Conservation (phyloP, 768 basidiomycete species). For the Leccinum rimulosum region DNA sequence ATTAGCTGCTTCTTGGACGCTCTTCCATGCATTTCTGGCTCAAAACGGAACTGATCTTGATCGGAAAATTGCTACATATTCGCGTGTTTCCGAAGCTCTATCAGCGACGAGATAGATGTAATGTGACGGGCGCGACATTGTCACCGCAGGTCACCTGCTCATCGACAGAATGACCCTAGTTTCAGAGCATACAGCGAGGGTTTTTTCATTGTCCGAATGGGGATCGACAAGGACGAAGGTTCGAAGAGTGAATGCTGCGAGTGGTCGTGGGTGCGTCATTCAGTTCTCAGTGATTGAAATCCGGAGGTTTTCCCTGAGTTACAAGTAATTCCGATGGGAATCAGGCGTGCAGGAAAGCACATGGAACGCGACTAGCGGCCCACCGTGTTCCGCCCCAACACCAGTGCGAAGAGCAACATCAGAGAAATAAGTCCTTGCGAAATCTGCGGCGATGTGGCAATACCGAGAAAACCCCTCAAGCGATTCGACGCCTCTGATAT, state of each 20-base stretch:
- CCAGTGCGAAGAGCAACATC: neutral
- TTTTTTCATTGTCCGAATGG: conserved; percentile 8
- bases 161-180: conserved; percentile 4
- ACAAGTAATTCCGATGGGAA: conserved; percentile 8
- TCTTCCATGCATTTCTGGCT: conserved; percentile 1
- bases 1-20: neutral
- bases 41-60: neutral
- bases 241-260: neutral
- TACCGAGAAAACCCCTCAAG: neutral
- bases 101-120: conserved; percentile 5
- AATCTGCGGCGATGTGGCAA: neutral
- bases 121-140: neutral
- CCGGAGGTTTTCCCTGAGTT: neutral
- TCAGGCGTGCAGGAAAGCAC: conserved; percentile 1
- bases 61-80: conserved; percentile 3
- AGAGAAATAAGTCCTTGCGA: neutral
- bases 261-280: neutral
- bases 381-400: neutral
- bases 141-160: neutral
- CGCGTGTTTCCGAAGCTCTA: neutral
- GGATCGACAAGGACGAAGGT: conserved; percentile 2
- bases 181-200: conserved; percentile 1
- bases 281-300: neutral
- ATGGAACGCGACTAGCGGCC: conserved; percentile 1
- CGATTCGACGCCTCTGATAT: neutral